Evolutionary conservation across 75 land plant genomes (phyloP), one percentile per base, ranked within the genome.

Genomic region (Selaginella moellendorffii): DNA sequence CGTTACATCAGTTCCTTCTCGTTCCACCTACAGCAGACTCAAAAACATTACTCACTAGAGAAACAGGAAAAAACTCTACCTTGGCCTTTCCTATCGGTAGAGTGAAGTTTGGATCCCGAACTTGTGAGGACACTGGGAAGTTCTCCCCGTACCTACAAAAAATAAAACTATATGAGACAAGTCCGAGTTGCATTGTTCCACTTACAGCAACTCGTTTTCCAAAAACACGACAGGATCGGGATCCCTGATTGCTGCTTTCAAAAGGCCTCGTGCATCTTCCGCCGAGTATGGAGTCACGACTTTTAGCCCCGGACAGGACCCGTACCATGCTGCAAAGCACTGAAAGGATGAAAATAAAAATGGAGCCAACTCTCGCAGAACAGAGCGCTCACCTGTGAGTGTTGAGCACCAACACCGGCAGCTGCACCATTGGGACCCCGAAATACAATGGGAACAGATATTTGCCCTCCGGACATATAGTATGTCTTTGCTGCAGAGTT

Each of bases 351-450:
- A 30, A 14, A 2, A 10, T 1, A 30, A 36, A n/a, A 29, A 30
- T 14, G 29, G 10, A 36, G 28, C 12, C 1, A 29, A 29, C 30
- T 18, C 46, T 24, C 54, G 20, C 54, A 30, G 19, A 17, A 46
- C 97, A 92, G 90, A 85, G 80, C 68, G n/a, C 28, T 22, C 54
- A 90, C 92, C 77, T 90, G 97, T 1, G 97, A 90, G 61, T 90
- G 97, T 63, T 90, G 97, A 29, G 97, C 91, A 65, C 77, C 88
- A 71, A 90, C 97, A 24, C 97, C 97, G 71, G 97, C 97, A 68
- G 97, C 97, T 63, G 92, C 92, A 28, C 97, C 97, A 81, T 90
- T 90, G 24, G 97, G 92, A 21, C 97, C 97, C 69, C 97, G 74
- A 54, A 90, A 90, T 20, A 90, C 97, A 62, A 90, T 87, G 53